Conservation (phyloP, 2,329 filamentous ascomycete genomes). For the Xylariomycetidae sp. region DNA sequence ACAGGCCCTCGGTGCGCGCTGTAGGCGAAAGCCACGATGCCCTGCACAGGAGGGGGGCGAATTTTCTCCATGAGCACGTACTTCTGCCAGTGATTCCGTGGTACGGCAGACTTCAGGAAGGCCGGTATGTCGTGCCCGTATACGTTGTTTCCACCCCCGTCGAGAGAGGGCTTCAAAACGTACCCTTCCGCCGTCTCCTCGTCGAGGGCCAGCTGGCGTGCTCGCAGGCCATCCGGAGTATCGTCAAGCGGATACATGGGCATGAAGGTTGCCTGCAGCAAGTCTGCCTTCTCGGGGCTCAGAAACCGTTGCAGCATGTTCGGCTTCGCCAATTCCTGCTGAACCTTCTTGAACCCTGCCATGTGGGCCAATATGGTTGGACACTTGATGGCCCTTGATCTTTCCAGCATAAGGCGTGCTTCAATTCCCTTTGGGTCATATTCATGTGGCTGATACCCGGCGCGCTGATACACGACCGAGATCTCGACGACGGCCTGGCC, state of each 20-base stretch:
- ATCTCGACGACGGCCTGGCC: conserved; percentile 27
- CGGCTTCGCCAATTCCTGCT: conserved; percentile 30
- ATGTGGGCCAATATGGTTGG: conserved; percentile 35
- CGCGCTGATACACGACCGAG: conserved; percentile 36
- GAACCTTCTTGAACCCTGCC: conserved; percentile 36
- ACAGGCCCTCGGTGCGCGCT: conserved; percentile 29
- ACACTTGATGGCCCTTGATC: conserved; percentile 36
- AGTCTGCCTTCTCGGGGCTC: conserved; percentile 16
- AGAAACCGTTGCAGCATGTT: conserved; percentile 30
- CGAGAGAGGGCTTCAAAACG: conserved; percentile 37
- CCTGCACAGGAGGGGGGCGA: conserved; percentile 22
- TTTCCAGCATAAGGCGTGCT: conserved; percentile 29
- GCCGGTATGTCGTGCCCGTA: conserved; percentile 30
- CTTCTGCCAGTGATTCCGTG: conserved; percentile 22
- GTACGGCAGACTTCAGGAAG: conserved; percentile 25
- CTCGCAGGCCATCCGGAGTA: conserved; percentile 21
- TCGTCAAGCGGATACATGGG: conserved; percentile 30
- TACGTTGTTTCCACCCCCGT: conserved; percentile 38
- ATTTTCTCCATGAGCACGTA: conserved; percentile 37
- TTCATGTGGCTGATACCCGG: conserved; percentile 34
- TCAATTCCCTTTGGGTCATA: conserved; percentile 27
- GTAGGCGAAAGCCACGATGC: conserved; percentile 27
- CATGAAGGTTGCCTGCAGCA: conserved; percentile 30
- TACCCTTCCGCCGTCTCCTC: conserved; percentile 18
- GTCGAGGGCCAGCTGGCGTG: conserved; percentile 20